Conservation (phyloP, 768 basidiomycete species). For the Nevesoporus exiguus region DNA sequence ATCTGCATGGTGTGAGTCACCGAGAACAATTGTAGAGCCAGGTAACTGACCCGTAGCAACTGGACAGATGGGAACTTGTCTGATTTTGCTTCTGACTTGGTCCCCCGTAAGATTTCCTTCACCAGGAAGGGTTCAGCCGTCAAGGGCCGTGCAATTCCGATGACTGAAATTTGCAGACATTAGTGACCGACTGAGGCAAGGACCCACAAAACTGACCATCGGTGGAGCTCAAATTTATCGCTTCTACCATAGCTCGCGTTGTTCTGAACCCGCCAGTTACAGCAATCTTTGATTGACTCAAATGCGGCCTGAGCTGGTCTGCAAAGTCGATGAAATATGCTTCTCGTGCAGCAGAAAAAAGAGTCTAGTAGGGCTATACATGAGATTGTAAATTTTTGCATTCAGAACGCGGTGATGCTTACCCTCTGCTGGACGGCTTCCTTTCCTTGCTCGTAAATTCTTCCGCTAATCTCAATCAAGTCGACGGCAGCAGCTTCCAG, state of each 20-base stretch:
- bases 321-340: constrained; percentile 34
- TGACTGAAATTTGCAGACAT: constrained; percentile 15
- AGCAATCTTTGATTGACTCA: constrained; percentile 25
- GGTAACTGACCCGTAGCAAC: constrained; percentile 24
- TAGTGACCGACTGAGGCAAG: not conserved
- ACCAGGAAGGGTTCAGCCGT: constrained; percentile 31
- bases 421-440: constrained; percentile 9
- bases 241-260: constrained; percentile 27
- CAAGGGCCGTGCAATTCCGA: constrained; percentile 31
- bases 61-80: constrained; percentile 39
- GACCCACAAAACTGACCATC: constrained; percentile 23
- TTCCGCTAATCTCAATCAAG: constrained; percentile 41
- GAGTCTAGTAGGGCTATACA: constrained; percentile 4
- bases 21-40: not conserved
- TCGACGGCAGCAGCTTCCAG: constrained; percentile 37
- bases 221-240: constrained; percentile 20
- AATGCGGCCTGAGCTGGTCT: constrained; percentile 23
- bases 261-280: constrained; percentile 34
- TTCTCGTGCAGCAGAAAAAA: constrained; percentile 17
- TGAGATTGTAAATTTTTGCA: not conserved
- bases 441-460: constrained; percentile 31
- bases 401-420: not conserved
- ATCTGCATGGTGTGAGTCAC: constrained; percentile 17
- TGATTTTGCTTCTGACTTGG: constrained; percentile 21
- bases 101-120: constrained; percentile 27